Percentiles rank a stretch among this genome's conserved stretches.
Evolutionary conservation across 1,139 yeast species (phyloP).

Genomic region (Debaryomyces sp.): DNA sequence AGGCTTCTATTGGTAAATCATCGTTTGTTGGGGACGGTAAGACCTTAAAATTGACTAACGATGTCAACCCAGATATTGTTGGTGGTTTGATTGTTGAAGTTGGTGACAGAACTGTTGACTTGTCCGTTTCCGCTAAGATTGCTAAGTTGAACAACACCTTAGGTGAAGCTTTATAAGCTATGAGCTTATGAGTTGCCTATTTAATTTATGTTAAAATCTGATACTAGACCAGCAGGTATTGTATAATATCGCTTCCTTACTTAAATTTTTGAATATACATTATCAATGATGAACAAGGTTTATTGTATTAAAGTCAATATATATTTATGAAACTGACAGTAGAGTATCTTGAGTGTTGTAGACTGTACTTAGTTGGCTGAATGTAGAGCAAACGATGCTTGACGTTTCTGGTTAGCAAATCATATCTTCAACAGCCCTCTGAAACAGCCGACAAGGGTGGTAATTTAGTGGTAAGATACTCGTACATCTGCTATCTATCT

Average conservation of each 20-base stretch:
- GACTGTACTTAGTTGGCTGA: background rate
- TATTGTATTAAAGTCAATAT: background rate
- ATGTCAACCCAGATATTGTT: conserved; percentile 84
- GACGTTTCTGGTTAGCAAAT: background rate
- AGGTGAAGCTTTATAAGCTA: conserved; percentile 70
- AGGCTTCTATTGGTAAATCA: conserved; percentile 76
- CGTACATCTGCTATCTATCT: no score
- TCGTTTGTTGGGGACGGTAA: conserved; percentile 83
- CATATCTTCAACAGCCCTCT: background rate
- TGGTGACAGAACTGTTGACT: conserved; percentile 96
- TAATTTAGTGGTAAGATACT: background rate
- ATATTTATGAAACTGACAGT: background rate
- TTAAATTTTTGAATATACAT: conserved; percentile 3
- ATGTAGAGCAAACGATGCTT: background rate
- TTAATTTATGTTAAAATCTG: conserved; percentile 5
- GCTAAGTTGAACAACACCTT: conserved; percentile 87
- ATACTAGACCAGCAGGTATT: conserved; percentile 2
- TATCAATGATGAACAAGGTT: background rate
- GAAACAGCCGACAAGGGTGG: background rate
- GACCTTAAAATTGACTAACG: conserved; percentile 81
- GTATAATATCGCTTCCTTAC: conserved; percentile 3
- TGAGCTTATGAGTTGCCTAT: background rate
- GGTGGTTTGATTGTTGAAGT: conserved; percentile 97
- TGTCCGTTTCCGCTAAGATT: conserved; percentile 83
- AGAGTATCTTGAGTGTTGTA: background rate